phyloP scores from a whole-genome alignment of 306 rosid species.

The Pterocarpus santalinus region DNA sequence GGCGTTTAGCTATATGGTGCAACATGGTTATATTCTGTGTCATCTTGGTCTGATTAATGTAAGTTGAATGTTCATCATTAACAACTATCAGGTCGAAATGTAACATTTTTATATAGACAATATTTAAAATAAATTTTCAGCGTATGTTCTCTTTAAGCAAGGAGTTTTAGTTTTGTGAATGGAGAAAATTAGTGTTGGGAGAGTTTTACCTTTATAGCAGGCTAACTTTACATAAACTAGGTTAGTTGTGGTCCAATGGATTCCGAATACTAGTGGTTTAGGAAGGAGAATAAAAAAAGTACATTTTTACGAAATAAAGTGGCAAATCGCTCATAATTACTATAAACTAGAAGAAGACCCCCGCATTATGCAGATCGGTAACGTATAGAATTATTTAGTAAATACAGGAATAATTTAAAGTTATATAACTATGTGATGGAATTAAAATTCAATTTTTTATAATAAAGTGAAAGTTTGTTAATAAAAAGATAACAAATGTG shows the following conservation, averaged over 20 bases:
- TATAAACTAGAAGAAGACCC: not conserved
- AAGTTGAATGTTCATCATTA: not conserved
- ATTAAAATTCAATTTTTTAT: no score
- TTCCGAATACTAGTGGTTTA: not conserved
- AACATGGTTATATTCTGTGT: not conserved
- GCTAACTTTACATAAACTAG: not conserved
- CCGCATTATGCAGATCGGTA: no score
- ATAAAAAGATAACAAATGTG: no score
- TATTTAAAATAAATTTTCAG: not conserved
- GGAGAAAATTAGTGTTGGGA: not conserved
- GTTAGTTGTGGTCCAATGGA: not conserved
- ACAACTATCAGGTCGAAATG: conserved; percentile 1
- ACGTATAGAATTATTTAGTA: no score
- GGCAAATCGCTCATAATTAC: not conserved
- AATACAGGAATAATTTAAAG: no score
- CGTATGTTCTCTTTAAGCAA: not conserved
- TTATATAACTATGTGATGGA: no score
- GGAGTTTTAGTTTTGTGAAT: not conserved
- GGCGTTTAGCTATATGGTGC: not conserved
- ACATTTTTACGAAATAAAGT: not conserved
- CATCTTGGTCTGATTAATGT: conserved; percentile 11
- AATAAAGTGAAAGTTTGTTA: no score
- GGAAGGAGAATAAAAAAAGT: not conserved
- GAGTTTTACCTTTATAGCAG: not conserved
- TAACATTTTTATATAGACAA: not conserved